Evolutionary conservation across 441 rosid species (phyloP).

Genomic region (Cnidoscolus chayamansa): DNA sequence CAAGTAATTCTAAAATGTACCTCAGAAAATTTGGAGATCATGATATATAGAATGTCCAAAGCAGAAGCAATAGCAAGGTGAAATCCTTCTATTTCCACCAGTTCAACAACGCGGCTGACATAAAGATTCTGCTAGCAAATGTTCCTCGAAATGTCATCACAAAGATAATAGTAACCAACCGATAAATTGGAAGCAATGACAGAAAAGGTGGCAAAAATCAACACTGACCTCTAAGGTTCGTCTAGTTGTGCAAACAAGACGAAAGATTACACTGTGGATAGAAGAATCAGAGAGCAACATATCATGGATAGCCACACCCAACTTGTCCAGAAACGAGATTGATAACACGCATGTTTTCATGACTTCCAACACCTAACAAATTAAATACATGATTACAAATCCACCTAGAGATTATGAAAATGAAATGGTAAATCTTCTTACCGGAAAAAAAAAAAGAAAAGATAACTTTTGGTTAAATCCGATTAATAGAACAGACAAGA

Average conservation of each 20-base stretch:
- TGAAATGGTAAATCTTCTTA: not conserved
- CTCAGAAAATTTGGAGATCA: conserved; percentile 66
- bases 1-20: conserved; percentile 33
- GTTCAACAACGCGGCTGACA: conserved; percentile 60
- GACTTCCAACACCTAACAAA: conserved; percentile 67
- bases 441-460: conserved; percentile 7
- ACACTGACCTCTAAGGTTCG: conserved; percentile 76
- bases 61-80: conserved; percentile 72
- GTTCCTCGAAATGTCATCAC: conserved; percentile 22
- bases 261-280: conserved; percentile 61
- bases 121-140: conserved; percentile 55
- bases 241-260: conserved; percentile 67
- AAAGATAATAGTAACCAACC: conserved; percentile 10
- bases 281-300: conserved; percentile 79
- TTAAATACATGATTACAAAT: conserved; percentile 9
- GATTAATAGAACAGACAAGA: not conserved
- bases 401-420: not conserved
- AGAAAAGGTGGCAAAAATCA: conserved; percentile 22
- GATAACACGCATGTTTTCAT: conserved; percentile 64
- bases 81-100: conserved; percentile 79
- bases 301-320: conserved; percentile 52
- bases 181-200: conserved; percentile 14
- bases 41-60: conserved; percentile 54
- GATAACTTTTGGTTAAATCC: not conserved
- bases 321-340: conserved; percentile 49